phyloP scores from a whole-genome alignment of 2,329 filamentous ascomycete genomes.

The Leptographium flavum region DNA sequence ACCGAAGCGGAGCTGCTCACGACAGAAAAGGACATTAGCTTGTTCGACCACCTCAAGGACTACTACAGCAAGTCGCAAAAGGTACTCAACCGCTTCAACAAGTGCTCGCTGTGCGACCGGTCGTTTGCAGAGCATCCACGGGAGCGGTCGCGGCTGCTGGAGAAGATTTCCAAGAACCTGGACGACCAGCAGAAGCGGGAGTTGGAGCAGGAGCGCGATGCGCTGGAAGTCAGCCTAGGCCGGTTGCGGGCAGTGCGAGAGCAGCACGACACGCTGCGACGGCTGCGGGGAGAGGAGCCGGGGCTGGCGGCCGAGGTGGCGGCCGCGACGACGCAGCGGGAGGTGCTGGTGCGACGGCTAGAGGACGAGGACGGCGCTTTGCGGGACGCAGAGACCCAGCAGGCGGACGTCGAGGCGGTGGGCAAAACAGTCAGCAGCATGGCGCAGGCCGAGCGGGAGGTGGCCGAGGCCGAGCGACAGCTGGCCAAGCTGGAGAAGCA shows the following conservation, averaged over 20 bases:
- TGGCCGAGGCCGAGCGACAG: conserved; percentile 54
- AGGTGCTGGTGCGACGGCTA: conserved; percentile 42
- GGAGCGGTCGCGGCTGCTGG: conserved; percentile 48
- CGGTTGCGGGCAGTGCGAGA: conserved; percentile 47
- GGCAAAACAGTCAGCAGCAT: conserved; percentile 66
- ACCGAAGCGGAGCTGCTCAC: conserved; percentile 43
- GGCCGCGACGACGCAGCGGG: conserved; percentile 40
- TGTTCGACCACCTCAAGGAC: conserved; percentile 52
- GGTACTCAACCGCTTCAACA: conserved; percentile 51
- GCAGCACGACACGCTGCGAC: conserved; percentile 60
- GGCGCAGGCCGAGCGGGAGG: conserved; percentile 55
- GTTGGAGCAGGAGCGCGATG: conserved; percentile 33
- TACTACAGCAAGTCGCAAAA: conserved; percentile 59
- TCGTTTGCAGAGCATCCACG: conserved; percentile 45
- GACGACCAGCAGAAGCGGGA: conserved; percentile 48
- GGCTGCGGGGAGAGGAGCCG: conserved; percentile 54
- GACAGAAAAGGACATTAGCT: conserved; percentile 51
- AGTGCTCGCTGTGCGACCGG: conserved; percentile 64
- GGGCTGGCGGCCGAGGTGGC: conserved; percentile 46
- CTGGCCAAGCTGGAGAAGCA: conserved; percentile 58
- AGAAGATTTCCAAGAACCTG: conserved; percentile 50
- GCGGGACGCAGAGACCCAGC: conserved; percentile 44
- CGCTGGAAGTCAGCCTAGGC: conserved; percentile 44
- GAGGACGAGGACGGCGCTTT: conserved; percentile 57
- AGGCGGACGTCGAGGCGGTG: conserved; percentile 48